These are phyloP conservation scores for Asterophora lycoperdoides DNA, from an alignment of 768 basidiomycete species.

Conservation along the genomic window DNA sequence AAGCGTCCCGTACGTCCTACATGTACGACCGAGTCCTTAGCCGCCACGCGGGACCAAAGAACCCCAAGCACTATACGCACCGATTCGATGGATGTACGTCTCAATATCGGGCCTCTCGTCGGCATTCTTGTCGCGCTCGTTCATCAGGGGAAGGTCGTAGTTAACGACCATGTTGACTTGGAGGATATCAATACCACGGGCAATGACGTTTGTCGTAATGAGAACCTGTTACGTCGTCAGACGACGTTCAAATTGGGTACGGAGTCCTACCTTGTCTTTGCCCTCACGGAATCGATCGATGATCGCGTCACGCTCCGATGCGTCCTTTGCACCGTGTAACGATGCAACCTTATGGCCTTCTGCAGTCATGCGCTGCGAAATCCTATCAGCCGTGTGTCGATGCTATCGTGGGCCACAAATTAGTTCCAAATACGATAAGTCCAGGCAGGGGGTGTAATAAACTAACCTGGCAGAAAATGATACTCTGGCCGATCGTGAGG, in stretches of 20 bases:
- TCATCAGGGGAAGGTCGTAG: slow-evolving; percentile 90
- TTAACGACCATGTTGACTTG: slow-evolving; percentile 99
- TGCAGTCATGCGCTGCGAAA: slow-evolving; percentile 82
- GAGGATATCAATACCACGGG: slow-evolving; percentile 95
- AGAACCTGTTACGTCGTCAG: slow-evolving; percentile 41
- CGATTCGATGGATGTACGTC: slow-evolving; percentile 97
- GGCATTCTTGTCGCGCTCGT: slow-evolving; percentile 51
- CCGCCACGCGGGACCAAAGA: slow-evolving; percentile 1
- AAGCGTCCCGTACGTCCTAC: slow-evolving; percentile 96
- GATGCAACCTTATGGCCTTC: slow-evolving; percentile 98
- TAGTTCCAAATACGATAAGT: neutral
- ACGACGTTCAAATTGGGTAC: neutral
- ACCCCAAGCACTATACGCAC: slow-evolving; percentile 38
- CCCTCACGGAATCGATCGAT: slow-evolving; percentile 97
- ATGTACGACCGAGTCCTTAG: neutral
- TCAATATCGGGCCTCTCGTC: slow-evolving; percentile 83
- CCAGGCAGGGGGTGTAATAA: neutral
- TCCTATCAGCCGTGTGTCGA: slow-evolving; percentile 89
- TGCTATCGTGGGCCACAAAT: slow-evolving; percentile 40
- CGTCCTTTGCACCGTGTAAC: slow-evolving; percentile 91
- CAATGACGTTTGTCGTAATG: slow-evolving; percentile 98
- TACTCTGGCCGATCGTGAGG: slow-evolving; percentile 94
- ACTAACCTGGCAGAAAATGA: slow-evolving; percentile 93
- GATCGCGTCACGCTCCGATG: slow-evolving; percentile 81
- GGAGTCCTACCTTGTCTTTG: slow-evolving; percentile 71